Base-by-base conservation (phyloP, 2,329 filamentous ascomycete species). In the Aspergillus chevalieri region DNA sequence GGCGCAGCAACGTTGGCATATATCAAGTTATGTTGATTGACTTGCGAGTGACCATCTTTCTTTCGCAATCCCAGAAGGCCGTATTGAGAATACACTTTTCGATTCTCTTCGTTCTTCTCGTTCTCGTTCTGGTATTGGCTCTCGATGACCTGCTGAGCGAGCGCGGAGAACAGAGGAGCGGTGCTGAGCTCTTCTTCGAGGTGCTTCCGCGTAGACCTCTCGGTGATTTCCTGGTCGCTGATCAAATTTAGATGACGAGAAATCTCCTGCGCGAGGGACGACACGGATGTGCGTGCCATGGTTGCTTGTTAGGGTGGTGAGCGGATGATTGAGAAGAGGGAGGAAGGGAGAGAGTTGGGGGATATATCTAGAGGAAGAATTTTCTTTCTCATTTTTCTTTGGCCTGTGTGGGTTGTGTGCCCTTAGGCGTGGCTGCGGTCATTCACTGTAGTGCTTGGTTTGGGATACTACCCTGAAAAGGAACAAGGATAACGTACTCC, bases 151-250 rank as follows among this genome's bases (percentile, higher is more conserved):
- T 34, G n/a, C 10, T 28, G 41, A 3, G 19, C 33, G 6, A 43
- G 28, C 2, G 26, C 39, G 2, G 39, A 48, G 41, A 48, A 48
- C 7, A 48, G 47, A 19, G 47, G 47, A 9, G 41, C 47, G 3
- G 47, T 38, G 6, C 7, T 44, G 2, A 48, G 8, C 21, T 48
- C 39, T 38, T 48, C 47, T 12, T 33, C 24, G 10, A 38, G 47
- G 14, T 48, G 39, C 4, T 44, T n/a, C 7, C 46, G 8, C 19
- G 39, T 14, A 19, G 10, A 7, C 14, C 5, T 24, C 17, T 24
- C 19, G 12, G 14, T 17, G 6, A n/a, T 36, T n/a, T 14, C 39
- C 12, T 42, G 17, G 19, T 14, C 14, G 12, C 24, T 19, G 19
- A 42, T 42, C 17, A 42, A 3, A 7, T 24, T 15, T 14, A 42